Evolutionary conservation across 73 alveolate genomes (phyloP).

Genomic region (Paramecium sonneborni): DNA sequence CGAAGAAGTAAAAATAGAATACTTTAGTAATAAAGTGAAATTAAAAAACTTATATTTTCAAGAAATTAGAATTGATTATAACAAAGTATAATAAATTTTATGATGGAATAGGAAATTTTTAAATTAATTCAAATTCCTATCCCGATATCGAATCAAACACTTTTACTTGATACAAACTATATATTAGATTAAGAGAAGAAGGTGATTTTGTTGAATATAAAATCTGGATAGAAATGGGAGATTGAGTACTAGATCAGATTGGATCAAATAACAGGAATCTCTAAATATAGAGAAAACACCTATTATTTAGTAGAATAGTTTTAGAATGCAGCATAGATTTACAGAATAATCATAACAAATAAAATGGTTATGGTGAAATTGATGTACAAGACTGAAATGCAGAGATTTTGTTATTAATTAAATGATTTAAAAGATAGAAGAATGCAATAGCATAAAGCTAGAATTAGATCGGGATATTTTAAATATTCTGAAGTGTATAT

Average conservation of each 20-base stretch:
- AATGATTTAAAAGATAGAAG: conserved; percentile 10
- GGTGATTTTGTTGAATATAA: not conserved
- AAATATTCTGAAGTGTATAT: conserved; percentile 2
- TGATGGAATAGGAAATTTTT: conserved; percentile 9
- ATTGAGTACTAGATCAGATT: not conserved
- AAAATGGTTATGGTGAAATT: not conserved
- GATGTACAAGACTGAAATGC: not conserved
- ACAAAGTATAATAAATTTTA: not conserved
- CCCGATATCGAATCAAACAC: not conserved
- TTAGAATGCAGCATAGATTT: not conserved
- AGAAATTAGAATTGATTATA: not conserved
- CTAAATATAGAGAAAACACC: not conserved
- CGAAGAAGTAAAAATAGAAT: not conserved
- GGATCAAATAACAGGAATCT: not conserved
- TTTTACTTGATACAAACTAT: not conserved
- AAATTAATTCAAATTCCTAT: not conserved
- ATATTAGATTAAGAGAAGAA: not conserved
- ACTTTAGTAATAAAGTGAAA: not conserved
- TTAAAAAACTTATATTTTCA: not conserved
- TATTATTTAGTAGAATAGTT: not conserved
- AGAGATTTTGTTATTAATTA: not conserved
- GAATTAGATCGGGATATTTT: not conserved
- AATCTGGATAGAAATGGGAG: not conserved
- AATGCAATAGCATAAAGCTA: not conserved
- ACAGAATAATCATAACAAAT: not conserved